phyloP scores from a whole-genome alignment of 1,284 basidiomycete species.

The Lentinula novae-zelandiae region DNA sequence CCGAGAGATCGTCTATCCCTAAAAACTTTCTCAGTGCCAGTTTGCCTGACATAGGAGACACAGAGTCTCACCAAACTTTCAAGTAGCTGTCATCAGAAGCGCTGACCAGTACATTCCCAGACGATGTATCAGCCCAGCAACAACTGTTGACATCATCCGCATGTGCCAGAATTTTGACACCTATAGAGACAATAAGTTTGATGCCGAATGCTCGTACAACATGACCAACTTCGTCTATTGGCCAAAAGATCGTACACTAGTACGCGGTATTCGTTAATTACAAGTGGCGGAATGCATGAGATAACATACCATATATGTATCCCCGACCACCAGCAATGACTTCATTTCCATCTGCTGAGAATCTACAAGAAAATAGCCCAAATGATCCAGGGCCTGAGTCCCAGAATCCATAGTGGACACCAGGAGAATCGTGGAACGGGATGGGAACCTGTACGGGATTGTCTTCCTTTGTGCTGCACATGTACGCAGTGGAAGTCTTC shows the following conservation, averaged over 20 bases:
- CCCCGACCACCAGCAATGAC: constrained; percentile 52
- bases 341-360: constrained; percentile 94
- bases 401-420: constrained; percentile 28
- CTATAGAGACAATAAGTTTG: neutral
- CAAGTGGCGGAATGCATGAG: neutral
- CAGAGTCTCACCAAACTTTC: constrained; percentile 80
- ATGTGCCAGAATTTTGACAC: constrained; percentile 82
- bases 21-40: neutral
- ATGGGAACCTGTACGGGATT: constrained; percentile 72
- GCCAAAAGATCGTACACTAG: constrained; percentile 86
- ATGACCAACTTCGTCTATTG: constrained; percentile 54
- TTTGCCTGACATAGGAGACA: neutral
- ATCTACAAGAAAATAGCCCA: constrained; percentile 78
- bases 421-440: constrained; percentile 55
- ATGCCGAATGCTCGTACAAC: neutral
- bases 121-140: constrained; percentile 90
- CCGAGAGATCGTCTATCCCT: constrained; percentile 92
- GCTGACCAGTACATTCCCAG: constrained; percentile 91
- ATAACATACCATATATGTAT: constrained; percentile 64
- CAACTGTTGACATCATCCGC: constrained; percentile 93
- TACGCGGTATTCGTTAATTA: neutral
- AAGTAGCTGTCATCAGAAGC: constrained; percentile 93
- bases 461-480: constrained; percentile 79
- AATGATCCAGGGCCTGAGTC: constrained; percentile 42
- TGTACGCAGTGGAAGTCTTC: constrained; percentile 70